Evolutionary conservation across 371 early-diverging fungal species (phyloP).

Genomic region (Mortierella sp.): DNA sequence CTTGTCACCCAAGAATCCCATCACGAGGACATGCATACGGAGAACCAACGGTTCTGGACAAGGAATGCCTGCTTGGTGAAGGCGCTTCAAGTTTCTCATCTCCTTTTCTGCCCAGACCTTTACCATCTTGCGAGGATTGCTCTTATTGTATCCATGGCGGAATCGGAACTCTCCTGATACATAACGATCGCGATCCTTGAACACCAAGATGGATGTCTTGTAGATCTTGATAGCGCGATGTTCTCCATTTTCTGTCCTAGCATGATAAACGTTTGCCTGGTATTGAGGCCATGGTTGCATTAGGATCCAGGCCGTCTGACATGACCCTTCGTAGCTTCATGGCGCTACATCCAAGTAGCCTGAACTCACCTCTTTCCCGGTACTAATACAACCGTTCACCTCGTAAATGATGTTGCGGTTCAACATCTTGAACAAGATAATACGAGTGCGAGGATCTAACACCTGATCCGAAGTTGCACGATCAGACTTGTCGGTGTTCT

Average conservation of each 20-base stretch:
- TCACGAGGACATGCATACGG: slow-evolving; percentile 96
- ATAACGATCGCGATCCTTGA: slow-evolving; percentile 99
- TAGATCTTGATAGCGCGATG: slow-evolving; percentile 98
- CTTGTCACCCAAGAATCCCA: slow-evolving; percentile 95
- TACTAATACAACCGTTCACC: slow-evolving; percentile 97
- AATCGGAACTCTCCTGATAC: slow-evolving; percentile 98
- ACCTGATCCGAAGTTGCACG: slow-evolving; percentile 98
- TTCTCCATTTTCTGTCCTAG: slow-evolving; percentile 83
- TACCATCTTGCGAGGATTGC: slow-evolving; percentile 99
- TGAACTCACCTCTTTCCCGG: slow-evolving; percentile 97
- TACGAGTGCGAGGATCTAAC: slow-evolving; percentile 97
- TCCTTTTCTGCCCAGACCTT: slow-evolving; percentile 99
- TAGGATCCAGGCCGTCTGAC: too few species aligned
- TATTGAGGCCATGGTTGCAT: background rate
- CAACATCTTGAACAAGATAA: slow-evolving; percentile 96
- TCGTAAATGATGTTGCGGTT: slow-evolving; percentile 91
- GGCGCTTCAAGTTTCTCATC: slow-evolving; percentile 97
- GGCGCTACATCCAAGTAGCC: too few species aligned
- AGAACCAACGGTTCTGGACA: slow-evolving; percentile 96
- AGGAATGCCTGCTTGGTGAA: slow-evolving; percentile 92
- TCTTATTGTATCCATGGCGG: slow-evolving; percentile 93
- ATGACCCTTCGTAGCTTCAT: too few species aligned
- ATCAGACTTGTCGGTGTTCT: slow-evolving; percentile 90
- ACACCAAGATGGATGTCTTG: slow-evolving; percentile 98
- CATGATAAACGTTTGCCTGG: slow-evolving; percentile 98